Evolutionary conservation across 148 eudicot genomes (phyloP).

Genomic region (Simmondsia chinensis): DNA sequence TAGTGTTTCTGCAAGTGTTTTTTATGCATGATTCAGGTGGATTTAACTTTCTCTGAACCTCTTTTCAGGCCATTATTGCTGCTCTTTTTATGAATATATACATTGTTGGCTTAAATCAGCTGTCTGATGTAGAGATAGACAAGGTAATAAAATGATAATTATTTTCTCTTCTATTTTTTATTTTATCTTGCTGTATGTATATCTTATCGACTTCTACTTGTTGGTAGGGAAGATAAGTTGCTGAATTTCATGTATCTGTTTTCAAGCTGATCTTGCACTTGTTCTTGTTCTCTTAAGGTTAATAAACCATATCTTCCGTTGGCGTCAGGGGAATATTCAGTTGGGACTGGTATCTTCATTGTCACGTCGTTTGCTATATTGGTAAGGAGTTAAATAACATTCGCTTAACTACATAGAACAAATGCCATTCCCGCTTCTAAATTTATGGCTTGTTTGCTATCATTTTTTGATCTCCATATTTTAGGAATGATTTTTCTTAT

Average conservation of each 20-base stretch:
- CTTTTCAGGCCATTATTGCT: slow-evolving; percentile 84
- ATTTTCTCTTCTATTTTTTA: not conserved
- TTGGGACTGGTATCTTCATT: slow-evolving; percentile 56
- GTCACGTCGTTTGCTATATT: slow-evolving; percentile 70
- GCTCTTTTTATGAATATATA: slow-evolving; percentile 94
- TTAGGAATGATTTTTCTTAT: no score
- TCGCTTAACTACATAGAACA: not conserved
- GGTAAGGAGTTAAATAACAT: slow-evolving; percentile 28
- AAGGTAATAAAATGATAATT: slow-evolving; percentile 35
- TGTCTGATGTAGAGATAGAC: slow-evolving; percentile 94
- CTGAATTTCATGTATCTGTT: no score
- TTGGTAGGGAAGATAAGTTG: not conserved
- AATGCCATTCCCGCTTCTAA: not conserved
- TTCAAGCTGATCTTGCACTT: not conserved
- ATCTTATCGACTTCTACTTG: not conserved
- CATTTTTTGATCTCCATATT: no score
- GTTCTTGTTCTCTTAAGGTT: slow-evolving; percentile 44
- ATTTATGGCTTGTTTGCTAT: not conserved
- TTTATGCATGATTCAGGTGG: not conserved
- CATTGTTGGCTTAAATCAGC: slow-evolving; percentile 89
- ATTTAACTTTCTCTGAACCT: not conserved
- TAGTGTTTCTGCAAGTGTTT: no score
- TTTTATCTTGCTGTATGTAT: not conserved
- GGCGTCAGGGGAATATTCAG: slow-evolving; percentile 92
- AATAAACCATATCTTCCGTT: slow-evolving; percentile 97